A percentile compares a stretch with the other conserved stretches of the same genome.
phyloP scores from a whole-genome alignment of 352 stramenopile genomes.

The Globisporangium paddicum region DNA sequence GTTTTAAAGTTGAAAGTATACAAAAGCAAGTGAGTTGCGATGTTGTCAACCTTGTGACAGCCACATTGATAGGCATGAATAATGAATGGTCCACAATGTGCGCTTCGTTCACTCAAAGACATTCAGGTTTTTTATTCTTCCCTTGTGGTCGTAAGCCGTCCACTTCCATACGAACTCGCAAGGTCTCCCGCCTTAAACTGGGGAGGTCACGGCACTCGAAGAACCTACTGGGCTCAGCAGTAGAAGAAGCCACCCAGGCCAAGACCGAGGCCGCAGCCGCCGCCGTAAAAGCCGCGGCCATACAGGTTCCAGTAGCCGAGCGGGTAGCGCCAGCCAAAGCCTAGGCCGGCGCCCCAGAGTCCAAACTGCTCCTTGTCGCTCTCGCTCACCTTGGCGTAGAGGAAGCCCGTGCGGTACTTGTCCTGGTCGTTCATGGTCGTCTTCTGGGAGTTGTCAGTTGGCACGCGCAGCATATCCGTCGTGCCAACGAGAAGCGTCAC shows the following conservation, averaged over 20 bases:
- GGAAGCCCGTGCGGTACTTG: not conserved
- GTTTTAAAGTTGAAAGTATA: not conserved
- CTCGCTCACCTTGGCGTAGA: slow-evolving; percentile 1
- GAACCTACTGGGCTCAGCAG: not conserved
- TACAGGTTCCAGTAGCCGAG: slow-evolving; percentile 17
- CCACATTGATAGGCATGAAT: not conserved
- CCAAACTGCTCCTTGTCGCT: slow-evolving; percentile 6
- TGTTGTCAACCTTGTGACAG: not conserved
- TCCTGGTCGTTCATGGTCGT: not conserved
- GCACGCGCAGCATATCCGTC: slow-evolving; percentile 21
- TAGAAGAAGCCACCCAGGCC: slow-evolving; percentile 30
- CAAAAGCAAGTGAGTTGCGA: not conserved
- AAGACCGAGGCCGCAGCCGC: slow-evolving; percentile 9
- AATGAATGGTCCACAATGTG: not conserved
- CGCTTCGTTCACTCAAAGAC: not conserved
- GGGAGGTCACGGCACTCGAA: not conserved
- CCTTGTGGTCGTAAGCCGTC: not conserved
- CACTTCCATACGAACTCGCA: not conserved
- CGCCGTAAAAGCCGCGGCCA: slow-evolving; percentile 8
- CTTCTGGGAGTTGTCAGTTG: slow-evolving; percentile 21
- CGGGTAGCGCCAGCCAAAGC: slow-evolving; percentile 15
- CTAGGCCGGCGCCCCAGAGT: not conserved
- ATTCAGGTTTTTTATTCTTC: not conserved
- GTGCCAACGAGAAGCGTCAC: slow-evolving; percentile 15
- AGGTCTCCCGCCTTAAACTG: not conserved